phyloP scores from a whole-genome alignment of 2,329 filamentous ascomycete species.

The Fusarium anthophilum region DNA sequence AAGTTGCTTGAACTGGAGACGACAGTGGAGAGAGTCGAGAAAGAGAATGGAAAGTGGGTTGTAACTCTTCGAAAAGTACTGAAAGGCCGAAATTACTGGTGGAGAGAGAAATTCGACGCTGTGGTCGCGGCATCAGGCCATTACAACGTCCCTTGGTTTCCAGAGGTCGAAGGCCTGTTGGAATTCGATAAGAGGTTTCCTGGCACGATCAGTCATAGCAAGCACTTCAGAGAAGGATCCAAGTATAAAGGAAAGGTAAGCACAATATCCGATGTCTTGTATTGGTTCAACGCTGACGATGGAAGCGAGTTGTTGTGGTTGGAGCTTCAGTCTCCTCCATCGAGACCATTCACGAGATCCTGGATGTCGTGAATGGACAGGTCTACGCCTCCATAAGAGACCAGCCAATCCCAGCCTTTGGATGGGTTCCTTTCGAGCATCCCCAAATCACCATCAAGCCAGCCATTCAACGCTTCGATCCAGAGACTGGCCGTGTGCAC shows the following conservation, averaged over 20 bases:
- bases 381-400: conserved; percentile 16
- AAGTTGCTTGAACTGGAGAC: conserved; percentile 16
- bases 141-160: conserved; percentile 30
- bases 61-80: conserved; percentile 18
- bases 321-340: conserved; percentile 24
- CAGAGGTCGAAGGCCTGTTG: conserved; percentile 7
- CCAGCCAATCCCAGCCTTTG: conserved; percentile 11
- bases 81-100: conserved; percentile 21
- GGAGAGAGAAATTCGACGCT: conserved; percentile 24
- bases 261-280: accelerated
- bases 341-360: conserved; percentile 23
- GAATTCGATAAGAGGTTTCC: conserved; percentile 10
- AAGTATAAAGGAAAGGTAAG: conserved; percentile 16
- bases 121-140: conserved; percentile 24
- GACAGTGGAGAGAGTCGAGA: conserved; percentile 7
- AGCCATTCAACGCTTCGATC: conserved; percentile 9
- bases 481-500: not conserved
- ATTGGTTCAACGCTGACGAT: not conserved
- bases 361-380: not conserved
- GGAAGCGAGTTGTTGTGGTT: conserved; percentile 21
- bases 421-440: conserved; percentile 26
- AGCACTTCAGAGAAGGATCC: conserved; percentile 7
- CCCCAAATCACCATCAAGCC: conserved; percentile 21
- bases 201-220: conserved; percentile 11
- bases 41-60: conserved; percentile 8